Percentiles rank a stretch among this genome's conserved stretches.
These are phyloP conservation scores for Conticribra weissflogii DNA, from an alignment of 108 stramenopile genomes.

Conservation along the genomic window DNA sequence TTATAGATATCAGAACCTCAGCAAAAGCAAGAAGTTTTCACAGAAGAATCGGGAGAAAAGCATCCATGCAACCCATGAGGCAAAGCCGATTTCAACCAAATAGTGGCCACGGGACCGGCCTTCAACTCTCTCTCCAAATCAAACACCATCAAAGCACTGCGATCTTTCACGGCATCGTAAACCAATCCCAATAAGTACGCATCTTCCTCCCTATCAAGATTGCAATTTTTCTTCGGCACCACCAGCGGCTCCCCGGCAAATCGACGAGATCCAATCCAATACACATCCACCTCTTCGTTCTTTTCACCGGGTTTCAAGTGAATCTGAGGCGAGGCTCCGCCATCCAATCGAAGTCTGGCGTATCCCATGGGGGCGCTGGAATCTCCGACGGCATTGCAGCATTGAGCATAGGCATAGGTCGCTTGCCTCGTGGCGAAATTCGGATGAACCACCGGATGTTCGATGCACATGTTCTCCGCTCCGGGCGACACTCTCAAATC, in stretches of 20 bases:
- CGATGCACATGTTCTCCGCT: constrained; percentile 51
- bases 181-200: constrained; percentile 64
- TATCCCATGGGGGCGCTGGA: constrained; percentile 54
- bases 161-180: constrained; percentile 50
- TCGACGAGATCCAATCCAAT: constrained; percentile 59
- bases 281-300: constrained; percentile 55
- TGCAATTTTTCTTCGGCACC: constrained; percentile 53
- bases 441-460: constrained; percentile 62
- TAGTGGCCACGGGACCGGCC: constrained; percentile 54
- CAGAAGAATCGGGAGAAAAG: constrained; percentile 42
- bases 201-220: constrained; percentile 47
- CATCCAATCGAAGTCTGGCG: constrained; percentile 22
- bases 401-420: constrained; percentile 49
- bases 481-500: constrained; percentile 52
- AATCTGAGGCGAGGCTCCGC: background rate
- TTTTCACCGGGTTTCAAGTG: constrained; percentile 35
- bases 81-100: constrained; percentile 52
- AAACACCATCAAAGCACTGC: constrained; percentile 49
- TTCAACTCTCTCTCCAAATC: constrained; percentile 55
- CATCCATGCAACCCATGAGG: constrained; percentile 72
- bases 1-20: too few relatives aligned
- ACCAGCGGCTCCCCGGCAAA: constrained; percentile 57
- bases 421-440: constrained; percentile 51
- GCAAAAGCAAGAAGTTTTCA: constrained; percentile 35
- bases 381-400: constrained; percentile 59